Conservation (phyloP, 129 eudicot species). For the Chrysanthemum lavandulifolium region DNA sequence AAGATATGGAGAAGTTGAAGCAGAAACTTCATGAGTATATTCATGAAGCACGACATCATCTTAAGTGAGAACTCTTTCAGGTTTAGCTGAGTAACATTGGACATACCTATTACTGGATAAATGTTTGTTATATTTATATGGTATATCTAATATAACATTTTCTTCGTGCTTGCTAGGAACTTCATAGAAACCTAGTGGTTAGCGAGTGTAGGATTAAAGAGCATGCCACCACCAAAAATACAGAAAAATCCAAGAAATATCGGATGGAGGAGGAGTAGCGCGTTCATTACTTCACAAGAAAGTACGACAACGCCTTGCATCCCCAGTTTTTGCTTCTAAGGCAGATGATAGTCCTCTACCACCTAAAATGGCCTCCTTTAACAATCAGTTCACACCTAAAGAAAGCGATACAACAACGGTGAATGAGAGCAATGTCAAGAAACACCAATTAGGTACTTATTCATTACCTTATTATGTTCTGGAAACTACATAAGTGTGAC, state of each 20-base stretch:
- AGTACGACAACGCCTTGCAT: constrained; percentile 53
- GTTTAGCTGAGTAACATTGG: background rate
- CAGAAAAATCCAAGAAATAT: constrained; percentile 65
- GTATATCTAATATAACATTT: background rate
- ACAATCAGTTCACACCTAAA: constrained; percentile 24
- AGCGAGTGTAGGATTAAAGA: constrained; percentile 53
- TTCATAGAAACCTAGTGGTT: constrained; percentile 44
- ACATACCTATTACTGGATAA: background rate
- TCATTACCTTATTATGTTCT: constrained; percentile 13
- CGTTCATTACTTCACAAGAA: constrained; percentile 75
- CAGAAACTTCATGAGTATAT: constrained; percentile 63
- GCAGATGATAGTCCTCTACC: constrained; percentile 20
- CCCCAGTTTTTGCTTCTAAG: constrained; percentile 27
- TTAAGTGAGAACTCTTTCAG: constrained; percentile 55
- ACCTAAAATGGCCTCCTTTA: constrained; percentile 7
- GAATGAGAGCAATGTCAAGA: constrained; percentile 15
- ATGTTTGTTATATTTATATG: background rate
- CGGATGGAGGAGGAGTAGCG: constrained; percentile 60
- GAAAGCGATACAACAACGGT: constrained; percentile 15
- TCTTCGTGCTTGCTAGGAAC: constrained; percentile 64
- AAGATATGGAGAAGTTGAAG: constrained; percentile 93
- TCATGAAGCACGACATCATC: constrained; percentile 54
- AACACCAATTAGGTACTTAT: constrained; percentile 45
- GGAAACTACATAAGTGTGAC: background rate
- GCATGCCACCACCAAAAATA: constrained; percentile 45